Percentiles rank a stretch among this genome's conserved stretches.
phyloP scores from a whole-genome alignment of 306 rosid species.

The Lotus japonicus region DNA sequence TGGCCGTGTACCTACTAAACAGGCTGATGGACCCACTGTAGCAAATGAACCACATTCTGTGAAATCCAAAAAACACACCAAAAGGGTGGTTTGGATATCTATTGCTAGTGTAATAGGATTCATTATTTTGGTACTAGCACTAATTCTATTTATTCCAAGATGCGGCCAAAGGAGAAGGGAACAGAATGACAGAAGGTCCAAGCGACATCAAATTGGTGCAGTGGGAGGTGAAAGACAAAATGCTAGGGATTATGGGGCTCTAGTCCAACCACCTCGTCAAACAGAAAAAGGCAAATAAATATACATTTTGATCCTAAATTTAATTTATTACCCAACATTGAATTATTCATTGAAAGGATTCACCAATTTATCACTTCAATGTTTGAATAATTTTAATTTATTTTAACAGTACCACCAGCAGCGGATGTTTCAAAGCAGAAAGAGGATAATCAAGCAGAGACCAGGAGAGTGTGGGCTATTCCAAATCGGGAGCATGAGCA shows the following conservation, averaged over 20 bases:
- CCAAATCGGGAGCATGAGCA: constrained; percentile 46
- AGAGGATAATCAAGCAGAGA: constrained; percentile 45
- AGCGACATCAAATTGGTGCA: constrained; percentile 63
- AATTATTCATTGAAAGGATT: not conserved
- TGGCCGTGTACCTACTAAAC: constrained; percentile 45
- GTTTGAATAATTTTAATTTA: constrained; percentile 12
- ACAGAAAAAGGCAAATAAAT: constrained; percentile 53
- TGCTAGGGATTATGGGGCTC: constrained; percentile 36
- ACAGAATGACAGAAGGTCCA: constrained; percentile 47
- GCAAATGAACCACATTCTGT: constrained; percentile 51
- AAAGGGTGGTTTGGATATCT: constrained; percentile 78
- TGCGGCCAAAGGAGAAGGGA: constrained; percentile 54
- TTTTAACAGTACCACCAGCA: constrained; percentile 41
- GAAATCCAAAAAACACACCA: constrained; percentile 42
- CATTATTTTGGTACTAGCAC: constrained; percentile 48
- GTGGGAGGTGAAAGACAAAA: constrained; percentile 58
- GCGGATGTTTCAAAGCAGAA: constrained; percentile 39
- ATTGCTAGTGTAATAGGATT: constrained; percentile 50
- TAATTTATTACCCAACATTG: not conserved
- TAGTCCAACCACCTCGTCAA: constrained; percentile 46
- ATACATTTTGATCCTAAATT: constrained; percentile 8
- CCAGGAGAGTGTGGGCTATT: constrained; percentile 42
- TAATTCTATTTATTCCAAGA: constrained; percentile 61
- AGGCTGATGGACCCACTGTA: constrained; percentile 65
- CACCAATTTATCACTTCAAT: not conserved